A percentile compares a stretch with the other conserved stretches of the same genome.
phyloP scores from a whole-genome alignment of 2,329 filamentous ascomycete genomes.

The Delphinella strobiligena region DNA sequence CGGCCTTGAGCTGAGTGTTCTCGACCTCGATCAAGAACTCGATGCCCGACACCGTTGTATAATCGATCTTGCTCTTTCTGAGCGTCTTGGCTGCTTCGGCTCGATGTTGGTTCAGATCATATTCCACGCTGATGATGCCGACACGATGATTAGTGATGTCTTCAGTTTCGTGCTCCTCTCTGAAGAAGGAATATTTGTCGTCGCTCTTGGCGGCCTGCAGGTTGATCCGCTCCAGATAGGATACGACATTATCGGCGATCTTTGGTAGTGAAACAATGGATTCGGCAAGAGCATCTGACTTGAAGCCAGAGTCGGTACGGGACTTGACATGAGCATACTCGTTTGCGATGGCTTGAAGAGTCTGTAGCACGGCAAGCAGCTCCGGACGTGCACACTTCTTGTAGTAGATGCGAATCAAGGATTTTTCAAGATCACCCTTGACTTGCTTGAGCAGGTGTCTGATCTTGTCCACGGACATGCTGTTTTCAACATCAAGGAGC shows the following conservation, averaged over 20 bases:
- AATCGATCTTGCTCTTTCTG: conserved; percentile 59
- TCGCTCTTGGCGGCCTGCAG: conserved; percentile 68
- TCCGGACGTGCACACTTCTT: conserved; percentile 88
- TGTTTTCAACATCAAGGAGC: conserved; percentile 57
- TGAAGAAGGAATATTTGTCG: conserved; percentile 92
- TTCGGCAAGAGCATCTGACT: conserved; percentile 54
- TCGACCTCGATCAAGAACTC: conserved; percentile 90
- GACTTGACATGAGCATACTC: conserved; percentile 60
- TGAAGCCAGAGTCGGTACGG: conserved; percentile 58
- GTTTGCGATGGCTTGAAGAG: conserved; percentile 66
- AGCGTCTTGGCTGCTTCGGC: conserved; percentile 59
- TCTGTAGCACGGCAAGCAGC: conserved; percentile 72
- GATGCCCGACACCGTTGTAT: conserved; percentile 76
- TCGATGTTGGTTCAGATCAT: conserved; percentile 72
- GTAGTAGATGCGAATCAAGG: conserved; percentile 91
- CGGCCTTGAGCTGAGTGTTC: conserved; percentile 69
- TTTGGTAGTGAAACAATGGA: conserved; percentile 64
- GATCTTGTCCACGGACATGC: conserved; percentile 58
- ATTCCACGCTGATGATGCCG: conserved; percentile 86
- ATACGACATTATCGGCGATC: conserved; percentile 60
- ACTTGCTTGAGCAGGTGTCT: conserved; percentile 58
- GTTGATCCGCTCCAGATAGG: conserved; percentile 76
- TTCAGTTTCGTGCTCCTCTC: conserved; percentile 76
- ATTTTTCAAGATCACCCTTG: conserved; percentile 79
- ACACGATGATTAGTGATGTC: conserved; percentile 80